These are phyloP conservation scores for Hippophae tibetana DNA, from an alignment of 306 rosid genomes.

Conservation along the genomic window DNA sequence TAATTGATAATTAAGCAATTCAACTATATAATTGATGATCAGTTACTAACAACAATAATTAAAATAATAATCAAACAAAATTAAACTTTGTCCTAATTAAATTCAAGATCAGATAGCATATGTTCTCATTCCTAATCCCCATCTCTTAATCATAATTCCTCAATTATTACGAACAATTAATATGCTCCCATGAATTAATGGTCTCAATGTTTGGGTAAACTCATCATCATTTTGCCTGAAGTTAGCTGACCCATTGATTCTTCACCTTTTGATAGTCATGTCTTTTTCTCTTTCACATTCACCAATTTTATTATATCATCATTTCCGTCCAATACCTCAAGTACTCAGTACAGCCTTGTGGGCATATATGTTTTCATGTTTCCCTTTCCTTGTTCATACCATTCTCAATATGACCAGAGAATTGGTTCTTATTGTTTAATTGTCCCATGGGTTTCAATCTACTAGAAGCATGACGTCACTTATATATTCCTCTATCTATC, in stretches of 20 bases:
- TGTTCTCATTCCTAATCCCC: constrained; percentile 46
- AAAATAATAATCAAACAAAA: constrained; percentile 16
- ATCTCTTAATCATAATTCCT: constrained; percentile 44
- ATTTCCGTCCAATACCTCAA: constrained; percentile 23
- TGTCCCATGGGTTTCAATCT: constrained; percentile 10
- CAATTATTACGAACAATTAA: constrained; percentile 48
- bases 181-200: constrained; percentile 40
- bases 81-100: constrained; percentile 9
- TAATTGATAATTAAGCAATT: background rate
- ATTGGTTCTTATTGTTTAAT: too few species aligned
- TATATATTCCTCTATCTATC: constrained; percentile 33
- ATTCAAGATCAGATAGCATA: constrained; percentile 34
- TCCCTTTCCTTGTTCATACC: constrained; percentile 33
- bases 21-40: constrained; percentile 7
- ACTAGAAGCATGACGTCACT: background rate
- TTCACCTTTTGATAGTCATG: constrained; percentile 42
- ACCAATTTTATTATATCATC: constrained; percentile 21
- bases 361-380: constrained; percentile 28
- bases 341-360: constrained; percentile 23
- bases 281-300: constrained; percentile 36
- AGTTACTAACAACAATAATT: constrained; percentile 23
- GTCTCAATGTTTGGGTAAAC: constrained; percentile 34
- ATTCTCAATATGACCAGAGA: constrained; percentile 45
- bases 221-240: constrained; percentile 59
- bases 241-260: constrained; percentile 41